Evolutionary conservation across 495 filamentous ascomycete species (phyloP).

Genomic region (Trichoderma virens): DNA sequence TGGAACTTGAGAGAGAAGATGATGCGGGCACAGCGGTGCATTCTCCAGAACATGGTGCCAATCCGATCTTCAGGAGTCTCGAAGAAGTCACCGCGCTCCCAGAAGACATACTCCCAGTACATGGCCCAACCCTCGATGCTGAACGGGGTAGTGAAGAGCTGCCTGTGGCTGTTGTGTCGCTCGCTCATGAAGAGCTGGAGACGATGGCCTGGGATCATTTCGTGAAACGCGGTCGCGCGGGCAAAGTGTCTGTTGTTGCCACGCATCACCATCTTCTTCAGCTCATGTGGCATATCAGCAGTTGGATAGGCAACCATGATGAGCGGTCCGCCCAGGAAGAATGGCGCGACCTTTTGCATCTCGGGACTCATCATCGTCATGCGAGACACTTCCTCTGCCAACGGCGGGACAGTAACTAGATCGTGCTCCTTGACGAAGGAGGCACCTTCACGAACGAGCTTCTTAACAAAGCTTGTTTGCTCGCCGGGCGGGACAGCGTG

Average conservation of each 20-base stretch:
- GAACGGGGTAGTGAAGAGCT: slow-evolving; percentile 43
- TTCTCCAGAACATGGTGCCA: slow-evolving; percentile 45
- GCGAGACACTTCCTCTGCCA: slow-evolving; percentile 42
- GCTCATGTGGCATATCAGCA: slow-evolving; percentile 37
- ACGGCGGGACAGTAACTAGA: slow-evolving; percentile 41
- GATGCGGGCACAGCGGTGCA: slow-evolving; percentile 47
- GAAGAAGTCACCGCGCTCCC: slow-evolving; percentile 32
- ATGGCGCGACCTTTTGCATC: slow-evolving; percentile 41
- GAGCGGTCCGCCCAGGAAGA: slow-evolving; percentile 42
- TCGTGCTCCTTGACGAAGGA: slow-evolving; percentile 37
- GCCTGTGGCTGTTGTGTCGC: slow-evolving; percentile 36
- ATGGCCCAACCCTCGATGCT: slow-evolving; percentile 48
- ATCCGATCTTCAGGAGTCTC: slow-evolving; percentile 38
- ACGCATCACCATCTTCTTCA: slow-evolving; percentile 46
- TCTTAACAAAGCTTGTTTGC: slow-evolving; percentile 38
- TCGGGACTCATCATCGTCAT: slow-evolving; percentile 46
- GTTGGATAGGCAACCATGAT: slow-evolving; percentile 47
- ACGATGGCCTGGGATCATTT: slow-evolving; percentile 49
- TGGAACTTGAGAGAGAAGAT: slow-evolving; percentile 46
- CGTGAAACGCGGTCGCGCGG: slow-evolving; percentile 45
- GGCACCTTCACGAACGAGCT: slow-evolving; percentile 31
- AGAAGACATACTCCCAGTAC: slow-evolving; percentile 47
- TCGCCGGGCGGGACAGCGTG: slow-evolving; percentile 40
- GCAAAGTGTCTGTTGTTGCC: slow-evolving; percentile 46
- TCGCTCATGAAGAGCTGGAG: slow-evolving; percentile 38